Conservation (phyloP, 2,329 filamentous ascomycete species). For the Pseudocercospora crystallina region DNA sequence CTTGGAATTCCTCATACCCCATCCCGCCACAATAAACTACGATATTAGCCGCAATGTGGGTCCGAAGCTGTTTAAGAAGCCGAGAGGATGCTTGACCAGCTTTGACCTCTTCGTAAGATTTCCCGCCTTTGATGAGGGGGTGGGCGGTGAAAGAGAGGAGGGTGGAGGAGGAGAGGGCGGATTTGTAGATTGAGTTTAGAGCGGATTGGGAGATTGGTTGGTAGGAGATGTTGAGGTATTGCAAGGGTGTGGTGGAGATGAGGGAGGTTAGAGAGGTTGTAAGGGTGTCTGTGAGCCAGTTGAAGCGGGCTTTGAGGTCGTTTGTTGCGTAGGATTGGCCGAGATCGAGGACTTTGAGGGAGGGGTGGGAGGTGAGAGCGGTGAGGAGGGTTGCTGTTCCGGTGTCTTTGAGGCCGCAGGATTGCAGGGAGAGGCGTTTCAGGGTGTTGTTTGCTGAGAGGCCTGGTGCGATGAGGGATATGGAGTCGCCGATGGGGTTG, state of each 20-base stretch:
- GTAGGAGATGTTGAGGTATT: constrained; percentile 47
- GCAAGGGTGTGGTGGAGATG: constrained; percentile 36
- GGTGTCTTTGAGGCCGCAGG: constrained; percentile 44
- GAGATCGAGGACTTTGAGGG: constrained; percentile 44
- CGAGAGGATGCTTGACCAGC: constrained; percentile 26
- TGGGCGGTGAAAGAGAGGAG: constrained; percentile 42
- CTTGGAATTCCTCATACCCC: constrained; percentile 27
- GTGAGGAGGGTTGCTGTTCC: constrained; percentile 42
- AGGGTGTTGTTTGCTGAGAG: constrained; percentile 28
- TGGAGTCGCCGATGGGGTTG: constrained; percentile 35
- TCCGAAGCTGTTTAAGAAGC: constrained; percentile 20
- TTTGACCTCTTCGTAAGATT: constrained; percentile 18
- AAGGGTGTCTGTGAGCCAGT: constrained; percentile 46
- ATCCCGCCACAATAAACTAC: constrained; percentile 19
- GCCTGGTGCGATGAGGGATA: constrained; percentile 27
- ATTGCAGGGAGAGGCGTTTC: constrained; percentile 41
- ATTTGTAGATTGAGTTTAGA: constrained; percentile 31
- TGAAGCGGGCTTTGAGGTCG: constrained; percentile 49
- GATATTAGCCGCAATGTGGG: constrained; percentile 27
- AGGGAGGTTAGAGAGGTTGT: constrained; percentile 38
- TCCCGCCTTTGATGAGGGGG: constrained; percentile 38
- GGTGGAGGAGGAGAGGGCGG: constrained; percentile 33
- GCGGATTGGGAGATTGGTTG: constrained; percentile 35
- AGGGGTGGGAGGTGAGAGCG: constrained; percentile 38
- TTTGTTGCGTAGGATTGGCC: constrained; percentile 50